These are phyloP conservation scores for Rhododendron ovatum DNA, from an alignment of 148 eudicot species.

Conservation along the genomic window DNA sequence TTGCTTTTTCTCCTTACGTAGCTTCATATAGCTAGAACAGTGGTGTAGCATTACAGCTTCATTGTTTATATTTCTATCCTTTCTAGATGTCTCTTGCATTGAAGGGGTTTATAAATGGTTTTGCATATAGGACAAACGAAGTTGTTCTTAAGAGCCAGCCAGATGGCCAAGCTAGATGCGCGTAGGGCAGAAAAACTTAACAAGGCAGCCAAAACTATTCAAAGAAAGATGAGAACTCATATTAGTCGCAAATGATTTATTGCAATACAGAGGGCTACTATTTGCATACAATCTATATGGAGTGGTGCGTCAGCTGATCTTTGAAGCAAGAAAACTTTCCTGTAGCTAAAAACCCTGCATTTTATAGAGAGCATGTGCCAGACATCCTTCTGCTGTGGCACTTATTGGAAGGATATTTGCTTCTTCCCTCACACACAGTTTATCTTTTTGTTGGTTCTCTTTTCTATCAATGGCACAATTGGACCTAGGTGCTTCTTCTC, in stretches of 20 bases:
- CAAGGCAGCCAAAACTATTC: constrained; percentile 70
- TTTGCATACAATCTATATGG: constrained; percentile 54
- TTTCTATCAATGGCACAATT: background rate
- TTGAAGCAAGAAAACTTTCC: constrained; percentile 11
- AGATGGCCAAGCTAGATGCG: constrained; percentile 92
- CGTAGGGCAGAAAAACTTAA: constrained; percentile 61
- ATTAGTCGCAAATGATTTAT: constrained; percentile 53
- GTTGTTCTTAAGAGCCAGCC: constrained; percentile 91
- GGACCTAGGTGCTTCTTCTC: background rate
- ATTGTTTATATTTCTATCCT: background rate
- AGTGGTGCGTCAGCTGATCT: constrained; percentile 51
- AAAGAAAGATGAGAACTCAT: constrained; percentile 65
- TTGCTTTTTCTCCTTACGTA: background rate
- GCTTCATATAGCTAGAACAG: background rate
- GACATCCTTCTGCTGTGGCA: background rate
- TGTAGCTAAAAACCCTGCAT: background rate
- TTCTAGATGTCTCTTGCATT: background rate
- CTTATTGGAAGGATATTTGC: background rate
- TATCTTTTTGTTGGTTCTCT: background rate
- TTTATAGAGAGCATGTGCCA: background rate
- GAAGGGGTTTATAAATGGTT: constrained; percentile 7
- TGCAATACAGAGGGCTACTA: constrained; percentile 50
- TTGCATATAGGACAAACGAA: constrained; percentile 86
- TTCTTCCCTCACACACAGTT: background rate
- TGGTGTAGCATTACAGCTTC: background rate